phyloP scores from a whole-genome alignment of 1,284 basidiomycete species.

The Trichosporon sp. region DNA sequence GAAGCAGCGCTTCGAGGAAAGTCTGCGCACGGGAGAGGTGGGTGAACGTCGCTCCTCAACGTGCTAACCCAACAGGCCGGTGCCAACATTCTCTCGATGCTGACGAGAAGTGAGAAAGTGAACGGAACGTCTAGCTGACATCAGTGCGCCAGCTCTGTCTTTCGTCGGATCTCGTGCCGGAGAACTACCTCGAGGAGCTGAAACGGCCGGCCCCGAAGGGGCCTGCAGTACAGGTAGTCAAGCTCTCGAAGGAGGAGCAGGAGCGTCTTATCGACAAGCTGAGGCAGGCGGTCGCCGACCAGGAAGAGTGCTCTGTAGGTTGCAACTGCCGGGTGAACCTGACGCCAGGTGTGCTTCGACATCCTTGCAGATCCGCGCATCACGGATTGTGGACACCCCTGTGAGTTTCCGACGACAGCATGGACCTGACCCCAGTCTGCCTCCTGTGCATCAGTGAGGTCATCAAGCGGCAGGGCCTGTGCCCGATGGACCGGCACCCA shows the following conservation, averaged over 20 bases:
- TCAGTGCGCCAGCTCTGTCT: conserved; percentile 73
- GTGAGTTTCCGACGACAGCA: conserved; percentile 18
- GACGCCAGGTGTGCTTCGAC: conserved; percentile 63
- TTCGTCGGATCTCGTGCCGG: conserved; percentile 71
- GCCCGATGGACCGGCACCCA: conserved; percentile 77
- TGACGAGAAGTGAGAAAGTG: conserved; percentile 58
- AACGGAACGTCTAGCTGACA: conserved; percentile 10
- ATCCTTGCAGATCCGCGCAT: conserved; percentile 66
- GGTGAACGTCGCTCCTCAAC: background rate
- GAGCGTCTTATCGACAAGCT: conserved; percentile 61
- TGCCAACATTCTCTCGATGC: conserved; percentile 66
- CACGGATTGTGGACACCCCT: conserved; percentile 70
- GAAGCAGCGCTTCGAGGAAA: conserved; percentile 59
- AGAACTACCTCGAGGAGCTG: conserved; percentile 68
- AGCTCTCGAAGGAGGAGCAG: conserved; percentile 34
- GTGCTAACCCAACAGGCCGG: conserved; percentile 41
- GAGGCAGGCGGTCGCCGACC: conserved; percentile 67
- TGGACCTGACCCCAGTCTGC: conserved; percentile 54
- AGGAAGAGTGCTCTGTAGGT: conserved; percentile 63
- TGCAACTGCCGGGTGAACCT: background rate
- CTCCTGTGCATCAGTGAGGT: conserved; percentile 57
- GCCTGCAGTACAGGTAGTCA: conserved; percentile 45
- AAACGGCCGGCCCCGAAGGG: conserved; percentile 48
- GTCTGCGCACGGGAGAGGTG: conserved; percentile 51
- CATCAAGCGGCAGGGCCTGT: conserved; percentile 63